phyloP scores from a whole-genome alignment of 768 basidiomycete genomes.

The Xanthoconium stramineum region DNA sequence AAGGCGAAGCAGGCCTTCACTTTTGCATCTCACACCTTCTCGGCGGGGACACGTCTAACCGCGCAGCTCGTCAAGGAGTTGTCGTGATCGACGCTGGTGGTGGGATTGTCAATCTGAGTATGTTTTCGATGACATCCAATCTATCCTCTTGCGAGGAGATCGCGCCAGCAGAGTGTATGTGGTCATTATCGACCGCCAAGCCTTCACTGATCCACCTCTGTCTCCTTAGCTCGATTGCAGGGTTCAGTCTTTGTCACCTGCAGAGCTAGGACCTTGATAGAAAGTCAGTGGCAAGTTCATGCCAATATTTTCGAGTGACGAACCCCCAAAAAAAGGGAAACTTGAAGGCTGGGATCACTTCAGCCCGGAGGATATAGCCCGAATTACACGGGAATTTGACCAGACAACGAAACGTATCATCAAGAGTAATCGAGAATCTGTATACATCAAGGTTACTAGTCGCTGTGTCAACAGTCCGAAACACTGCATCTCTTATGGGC shows the following conservation, averaged over 20 bases:
- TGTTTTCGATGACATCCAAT: not conserved
- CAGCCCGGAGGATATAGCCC: too few relatives aligned
- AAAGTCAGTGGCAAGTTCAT: not conserved
- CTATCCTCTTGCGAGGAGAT: not conserved
- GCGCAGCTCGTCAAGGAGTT: not conserved
- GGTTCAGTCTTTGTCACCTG: not conserved
- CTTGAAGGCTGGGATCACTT: too few relatives aligned
- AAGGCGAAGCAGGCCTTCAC: too few relatives aligned
- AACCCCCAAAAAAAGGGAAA: not conserved
- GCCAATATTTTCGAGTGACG: not conserved
- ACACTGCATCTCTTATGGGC: not conserved
- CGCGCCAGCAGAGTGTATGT: not conserved
- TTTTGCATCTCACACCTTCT: too few relatives aligned
- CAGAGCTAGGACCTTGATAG: not conserved
- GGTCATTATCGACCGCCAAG: not conserved
- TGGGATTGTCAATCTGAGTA: not conserved
- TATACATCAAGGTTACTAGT: too few relatives aligned
- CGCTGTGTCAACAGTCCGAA: not conserved
- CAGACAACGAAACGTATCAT: too few relatives aligned
- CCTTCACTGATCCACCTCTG: not conserved
- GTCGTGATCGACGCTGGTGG: not conserved
- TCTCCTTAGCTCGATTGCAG: not conserved
- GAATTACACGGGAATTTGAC: too few relatives aligned
- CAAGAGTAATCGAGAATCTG: too few relatives aligned
- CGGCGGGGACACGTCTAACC: too few relatives aligned